Percentiles rank a stretch among this genome's conserved stretches.
These are phyloP conservation scores for Lasiosphaeria hispida DNA, from an alignment of 495 filamentous ascomycete genomes.

Conservation along the genomic window DNA sequence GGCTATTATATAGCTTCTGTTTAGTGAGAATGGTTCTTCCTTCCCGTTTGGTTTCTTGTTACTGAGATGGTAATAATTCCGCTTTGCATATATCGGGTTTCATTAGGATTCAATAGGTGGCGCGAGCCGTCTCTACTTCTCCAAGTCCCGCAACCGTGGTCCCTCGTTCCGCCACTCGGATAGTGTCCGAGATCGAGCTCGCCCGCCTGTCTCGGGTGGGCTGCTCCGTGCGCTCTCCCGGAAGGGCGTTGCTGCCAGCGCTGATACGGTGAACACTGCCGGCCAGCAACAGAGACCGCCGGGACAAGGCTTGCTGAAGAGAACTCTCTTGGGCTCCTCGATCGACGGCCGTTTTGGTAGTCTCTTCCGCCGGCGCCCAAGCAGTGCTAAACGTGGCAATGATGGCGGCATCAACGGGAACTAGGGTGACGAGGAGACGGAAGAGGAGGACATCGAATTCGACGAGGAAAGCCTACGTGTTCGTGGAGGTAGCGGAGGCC, in stretches of 20 bases:
- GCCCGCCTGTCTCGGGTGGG: slow-evolving; percentile 32
- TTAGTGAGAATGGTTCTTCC: too few species aligned
- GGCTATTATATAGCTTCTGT: too few species aligned
- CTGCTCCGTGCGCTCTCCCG: slow-evolving; percentile 42
- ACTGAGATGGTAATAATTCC: too few species aligned
- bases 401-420: slow-evolving; percentile 52
- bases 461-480: slow-evolving; percentile 20
- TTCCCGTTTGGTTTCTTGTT: too few species aligned
- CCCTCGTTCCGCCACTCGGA: slow-evolving; percentile 29
- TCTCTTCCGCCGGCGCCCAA: slow-evolving; percentile 49
- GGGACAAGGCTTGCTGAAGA: slow-evolving; percentile 54
- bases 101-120: too few species aligned
- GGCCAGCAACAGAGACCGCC: slow-evolving; percentile 52
- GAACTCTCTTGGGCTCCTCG: slow-evolving; percentile 35
- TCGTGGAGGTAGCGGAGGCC: slow-evolving; percentile 1
- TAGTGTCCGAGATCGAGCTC: slow-evolving; percentile 26
- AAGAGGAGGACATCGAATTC: slow-evolving; percentile 31
- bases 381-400: slow-evolving; percentile 45
- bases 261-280: slow-evolving; percentile 41
- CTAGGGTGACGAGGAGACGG: slow-evolving; percentile 39
- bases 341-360: slow-evolving; percentile 35
- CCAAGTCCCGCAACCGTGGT: slow-evolving; percentile 29
- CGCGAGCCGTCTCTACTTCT: slow-evolving; percentile 44
- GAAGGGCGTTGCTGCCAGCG: slow-evolving; percentile 30
- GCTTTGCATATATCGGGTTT: too few species aligned